Evolutionary conservation across 2,329 filamentous ascomycete genomes (phyloP), one percentile per base, ranked within the genome.

Genomic region (Nigrospora sphaerica): DNA sequence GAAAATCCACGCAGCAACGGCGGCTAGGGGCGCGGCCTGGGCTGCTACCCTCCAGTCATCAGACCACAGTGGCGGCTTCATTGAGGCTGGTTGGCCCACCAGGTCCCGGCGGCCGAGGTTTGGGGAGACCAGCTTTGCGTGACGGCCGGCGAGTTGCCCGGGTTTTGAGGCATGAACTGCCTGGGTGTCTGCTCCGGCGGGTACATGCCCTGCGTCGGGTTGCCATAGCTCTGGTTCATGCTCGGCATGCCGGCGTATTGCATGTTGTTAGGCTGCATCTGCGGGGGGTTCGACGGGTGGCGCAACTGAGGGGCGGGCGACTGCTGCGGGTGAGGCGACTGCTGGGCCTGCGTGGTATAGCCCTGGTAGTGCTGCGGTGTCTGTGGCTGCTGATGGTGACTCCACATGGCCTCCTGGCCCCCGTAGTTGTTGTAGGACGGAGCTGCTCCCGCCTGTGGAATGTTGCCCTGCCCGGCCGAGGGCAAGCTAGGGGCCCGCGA

Each of bases 111-210:
- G 2, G 81, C 74, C 10, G 80, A 75, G 48, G 82, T 81, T 55
- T 83, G 81, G 55, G 85, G 81, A 7, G 71, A 71, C 74, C 74
- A 81, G 4, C 68, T 61, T 50, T 80, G 77, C 2, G 73, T 71
- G 18, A 73, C 73, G 6, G 74, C 68, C 12, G 76, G 74, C 7
- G 67, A 65, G 4, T 66, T 67, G 4, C 81, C 64, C 55, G 75
- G 66, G 63, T 76, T 68, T 65, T 82, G 73, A 57, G 85, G 81
- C 79, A 89, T 77, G 68, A 85, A 85, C 58, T 83, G 78, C 44
- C 81, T 72, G 4, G 79, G 76, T 1, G 78, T 81, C 64, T 83
- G 80, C 40, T 85, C 81, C 28, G 79, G 66, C 16, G 77, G 68
- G 54, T 82, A 83, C 57, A 84, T 77, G 44, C 72, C 73, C 55